Conservation (phyloP, 2,329 filamentous ascomycete species). For the Trichoderma atroviride region DNA sequence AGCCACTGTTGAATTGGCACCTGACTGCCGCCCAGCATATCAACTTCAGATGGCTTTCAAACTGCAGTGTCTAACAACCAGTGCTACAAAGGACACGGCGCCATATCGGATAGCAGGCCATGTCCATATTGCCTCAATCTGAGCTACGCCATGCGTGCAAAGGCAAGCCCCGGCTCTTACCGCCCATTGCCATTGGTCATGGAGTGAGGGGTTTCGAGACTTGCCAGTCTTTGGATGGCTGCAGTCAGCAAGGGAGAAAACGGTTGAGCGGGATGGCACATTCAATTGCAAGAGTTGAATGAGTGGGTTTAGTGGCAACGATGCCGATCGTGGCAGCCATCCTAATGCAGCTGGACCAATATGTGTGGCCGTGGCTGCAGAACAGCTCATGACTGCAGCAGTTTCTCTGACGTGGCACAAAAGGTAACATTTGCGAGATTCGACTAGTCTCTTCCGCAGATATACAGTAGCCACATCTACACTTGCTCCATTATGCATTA, state of each 20-base stretch:
- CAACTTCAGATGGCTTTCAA: not conserved
- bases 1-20: not conserved
- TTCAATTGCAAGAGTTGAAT: not conserved
- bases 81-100: not conserved
- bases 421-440: not conserved
- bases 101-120: not conserved
- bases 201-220: not conserved
- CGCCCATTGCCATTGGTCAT: not conserved
- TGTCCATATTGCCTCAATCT: not conserved
- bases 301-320: not conserved
- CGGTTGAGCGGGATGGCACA: not conserved
- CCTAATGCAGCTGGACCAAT: constrained; percentile 3
- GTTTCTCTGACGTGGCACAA: not conserved
- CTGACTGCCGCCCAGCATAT: not conserved
- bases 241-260: not conserved
- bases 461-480: not conserved
- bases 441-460: not conserved
- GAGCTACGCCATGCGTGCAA: not conserved
- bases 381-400: not conserved
- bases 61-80: not conserved
- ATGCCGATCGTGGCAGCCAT: not conserved
- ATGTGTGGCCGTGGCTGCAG: not conserved
- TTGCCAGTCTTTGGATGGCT: not conserved
- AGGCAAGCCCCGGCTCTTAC: not conserved
- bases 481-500: not conserved